Percentiles rank a stretch among this genome's conserved stretches.
Conservation (phyloP, 352 stramenopile species). For the Phytophthora nicotianae region DNA sequence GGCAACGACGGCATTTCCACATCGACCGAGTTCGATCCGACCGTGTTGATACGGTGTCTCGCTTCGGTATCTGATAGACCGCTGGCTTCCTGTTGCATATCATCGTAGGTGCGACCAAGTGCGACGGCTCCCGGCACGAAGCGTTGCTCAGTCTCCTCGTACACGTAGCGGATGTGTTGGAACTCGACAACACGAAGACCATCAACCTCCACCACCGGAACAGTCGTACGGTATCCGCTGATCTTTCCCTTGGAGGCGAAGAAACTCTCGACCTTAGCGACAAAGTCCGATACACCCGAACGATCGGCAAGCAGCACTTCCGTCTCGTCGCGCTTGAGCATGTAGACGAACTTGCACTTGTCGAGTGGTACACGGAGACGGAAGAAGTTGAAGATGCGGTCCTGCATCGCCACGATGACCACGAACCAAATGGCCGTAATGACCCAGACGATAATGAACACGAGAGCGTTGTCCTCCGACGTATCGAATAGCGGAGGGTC, state of each 20-base stretch:
- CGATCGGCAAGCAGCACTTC: background rate
- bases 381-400: background rate
- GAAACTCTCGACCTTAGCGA: background rate
- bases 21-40: background rate
- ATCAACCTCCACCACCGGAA: background rate
- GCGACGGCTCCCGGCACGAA: background rate
- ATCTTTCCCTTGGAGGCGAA: background rate
- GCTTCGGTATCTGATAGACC: background rate
- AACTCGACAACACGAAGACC: background rate
- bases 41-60: background rate
- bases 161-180: background rate
- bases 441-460: conserved; percentile 20
- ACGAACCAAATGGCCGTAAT: background rate
- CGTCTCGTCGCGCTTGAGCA: background rate
- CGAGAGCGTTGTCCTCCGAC: conserved; percentile 23
- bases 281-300: background rate
- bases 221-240: background rate
- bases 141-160: background rate
- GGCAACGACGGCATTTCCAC: background rate
- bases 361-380: background rate
- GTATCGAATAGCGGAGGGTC: conserved; percentile 32
- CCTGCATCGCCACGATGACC: background rate
- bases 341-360: background rate
- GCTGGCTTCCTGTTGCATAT: background rate
- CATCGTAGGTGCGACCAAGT: background rate